Percentiles rank a stretch among this genome's conserved stretches.
Conservation (phyloP, 495 filamentous ascomycete species). For the Amorphotheca resinae region DNA sequence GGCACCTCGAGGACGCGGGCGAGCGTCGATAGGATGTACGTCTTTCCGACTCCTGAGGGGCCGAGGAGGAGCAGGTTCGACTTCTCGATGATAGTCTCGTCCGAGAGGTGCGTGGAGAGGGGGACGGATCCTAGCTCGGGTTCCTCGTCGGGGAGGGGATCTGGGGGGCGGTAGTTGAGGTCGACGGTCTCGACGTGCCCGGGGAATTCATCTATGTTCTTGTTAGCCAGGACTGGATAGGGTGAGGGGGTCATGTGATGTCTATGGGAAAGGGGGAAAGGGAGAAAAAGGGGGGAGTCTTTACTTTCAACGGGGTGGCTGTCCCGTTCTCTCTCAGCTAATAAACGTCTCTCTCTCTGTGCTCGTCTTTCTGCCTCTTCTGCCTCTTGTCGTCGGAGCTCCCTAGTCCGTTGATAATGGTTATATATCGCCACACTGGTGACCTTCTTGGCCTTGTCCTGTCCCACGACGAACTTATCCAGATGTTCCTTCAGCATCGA, state of each 20-base stretch:
- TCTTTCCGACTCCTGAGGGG: slow-evolving; percentile 93
- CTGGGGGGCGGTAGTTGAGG: slow-evolving; percentile 21
- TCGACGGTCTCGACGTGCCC: slow-evolving; percentile 55
- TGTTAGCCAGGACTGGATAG: not conserved
- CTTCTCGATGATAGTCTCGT: slow-evolving; percentile 66
- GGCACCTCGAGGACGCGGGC: slow-evolving; percentile 77
- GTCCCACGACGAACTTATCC: slow-evolving; percentile 92
- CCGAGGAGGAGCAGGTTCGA: slow-evolving; percentile 90
- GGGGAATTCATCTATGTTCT: slow-evolving; percentile 54
- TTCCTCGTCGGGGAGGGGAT: slow-evolving; percentile 16
- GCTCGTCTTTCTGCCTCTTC: slow-evolving; percentile 28
- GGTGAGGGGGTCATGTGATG: not conserved
- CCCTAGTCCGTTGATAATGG: slow-evolving; percentile 82
- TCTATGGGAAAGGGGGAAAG: not conserved
- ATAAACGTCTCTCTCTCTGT: slow-evolving; percentile 35
- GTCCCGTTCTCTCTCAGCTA: slow-evolving; percentile 8
- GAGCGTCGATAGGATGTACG: slow-evolving; percentile 60
- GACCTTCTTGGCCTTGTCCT: slow-evolving; percentile 91
- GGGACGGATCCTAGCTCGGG: slow-evolving; percentile 25
- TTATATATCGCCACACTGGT: slow-evolving; percentile 92
- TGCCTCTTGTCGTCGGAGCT: slow-evolving; percentile 67
- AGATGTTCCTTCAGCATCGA: slow-evolving; percentile 76
- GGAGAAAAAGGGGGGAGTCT: slow-evolving; percentile 10
- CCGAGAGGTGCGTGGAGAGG: slow-evolving; percentile 24
- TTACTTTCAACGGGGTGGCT: slow-evolving; percentile 17